phyloP scores from a whole-genome alignment of 2,329 filamentous ascomycete genomes.

The Venturia pyrina region DNA sequence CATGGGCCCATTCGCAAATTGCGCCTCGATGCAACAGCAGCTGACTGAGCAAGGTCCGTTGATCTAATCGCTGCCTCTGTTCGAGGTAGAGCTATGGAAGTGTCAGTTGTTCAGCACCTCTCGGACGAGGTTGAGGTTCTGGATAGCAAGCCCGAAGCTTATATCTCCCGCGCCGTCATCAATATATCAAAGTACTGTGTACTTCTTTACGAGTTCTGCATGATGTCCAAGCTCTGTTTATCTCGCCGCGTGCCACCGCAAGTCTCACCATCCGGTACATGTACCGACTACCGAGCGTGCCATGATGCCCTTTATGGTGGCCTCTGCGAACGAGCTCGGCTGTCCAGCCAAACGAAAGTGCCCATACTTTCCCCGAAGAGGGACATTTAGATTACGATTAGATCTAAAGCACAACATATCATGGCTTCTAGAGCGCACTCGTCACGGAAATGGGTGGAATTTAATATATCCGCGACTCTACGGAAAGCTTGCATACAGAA shows the following conservation, averaged over 20 bases:
- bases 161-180: not conserved
- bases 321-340: not conserved
- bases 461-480: not conserved
- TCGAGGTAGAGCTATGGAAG: not conserved
- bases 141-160: not conserved
- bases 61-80: not conserved
- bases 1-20: not conserved
- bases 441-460: not conserved
- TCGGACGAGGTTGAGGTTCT: not conserved
- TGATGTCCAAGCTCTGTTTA: not conserved
- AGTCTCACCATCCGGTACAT: not conserved
- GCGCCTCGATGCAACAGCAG: not conserved
- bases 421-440: not conserved
- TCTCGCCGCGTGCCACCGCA: not conserved
- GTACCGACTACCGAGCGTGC: not conserved
- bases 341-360: not conserved
- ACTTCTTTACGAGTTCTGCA: too few relatives aligned
- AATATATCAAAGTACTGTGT: not conserved
- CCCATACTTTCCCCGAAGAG: not conserved
- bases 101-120: not conserved
- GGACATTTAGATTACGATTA: not conserved
- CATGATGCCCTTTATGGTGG: not conserved
- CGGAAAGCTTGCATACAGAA: not conserved
- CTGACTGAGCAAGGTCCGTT: not conserved
- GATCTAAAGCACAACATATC: not conserved